Percentiles rank a stretch among this genome's conserved stretches.
phyloP scores from a whole-genome alignment of 257 asterid genomes.

The Solanum pimpinellifolium region DNA sequence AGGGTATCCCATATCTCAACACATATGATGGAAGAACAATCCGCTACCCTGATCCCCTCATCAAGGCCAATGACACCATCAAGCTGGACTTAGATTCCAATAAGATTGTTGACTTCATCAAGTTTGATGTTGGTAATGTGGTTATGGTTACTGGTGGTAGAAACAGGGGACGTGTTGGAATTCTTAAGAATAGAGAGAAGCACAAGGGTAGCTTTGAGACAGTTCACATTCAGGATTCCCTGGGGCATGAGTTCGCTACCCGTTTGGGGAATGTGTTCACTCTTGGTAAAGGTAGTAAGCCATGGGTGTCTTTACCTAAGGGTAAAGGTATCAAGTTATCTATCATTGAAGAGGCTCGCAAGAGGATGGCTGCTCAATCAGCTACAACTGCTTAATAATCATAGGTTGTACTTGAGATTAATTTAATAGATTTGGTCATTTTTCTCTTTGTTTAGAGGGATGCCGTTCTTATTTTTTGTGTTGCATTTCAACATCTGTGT shows the following conservation, averaged over 20 bases:
- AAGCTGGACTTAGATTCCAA: slow-evolving; percentile 20
- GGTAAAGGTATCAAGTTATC: slow-evolving; percentile 28
- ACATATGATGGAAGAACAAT: slow-evolving; percentile 27
- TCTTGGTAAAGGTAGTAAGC: slow-evolving; percentile 25
- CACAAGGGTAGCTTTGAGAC: slow-evolving; percentile 28
- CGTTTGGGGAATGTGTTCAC: slow-evolving; percentile 24
- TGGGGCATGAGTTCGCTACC: slow-evolving; percentile 24
- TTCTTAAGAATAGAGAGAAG: slow-evolving; percentile 22
- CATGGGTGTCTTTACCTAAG: slow-evolving; percentile 28
- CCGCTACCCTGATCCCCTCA: slow-evolving; percentile 25
- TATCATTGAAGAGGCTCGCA: slow-evolving; percentile 25
- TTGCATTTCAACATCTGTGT: not conserved
- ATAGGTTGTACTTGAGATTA: not conserved
- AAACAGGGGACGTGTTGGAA: slow-evolving; percentile 24
- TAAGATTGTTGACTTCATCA: slow-evolving; percentile 23
- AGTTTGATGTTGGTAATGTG: slow-evolving; percentile 27
- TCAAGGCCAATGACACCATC: slow-evolving; percentile 26
- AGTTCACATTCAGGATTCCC: slow-evolving; percentile 16
- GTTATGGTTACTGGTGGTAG: slow-evolving; percentile 34
- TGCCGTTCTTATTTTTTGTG: not conserved
- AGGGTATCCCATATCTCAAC: slow-evolving; percentile 18
- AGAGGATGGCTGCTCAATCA: slow-evolving; percentile 22
- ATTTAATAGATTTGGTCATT: not conserved
- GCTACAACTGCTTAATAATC: slow-evolving; percentile 2
- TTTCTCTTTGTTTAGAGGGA: not conserved